Evolutionary conservation across 2,329 filamentous ascomycete species (phyloP).

Genomic region (Diplodia mutila): DNA sequence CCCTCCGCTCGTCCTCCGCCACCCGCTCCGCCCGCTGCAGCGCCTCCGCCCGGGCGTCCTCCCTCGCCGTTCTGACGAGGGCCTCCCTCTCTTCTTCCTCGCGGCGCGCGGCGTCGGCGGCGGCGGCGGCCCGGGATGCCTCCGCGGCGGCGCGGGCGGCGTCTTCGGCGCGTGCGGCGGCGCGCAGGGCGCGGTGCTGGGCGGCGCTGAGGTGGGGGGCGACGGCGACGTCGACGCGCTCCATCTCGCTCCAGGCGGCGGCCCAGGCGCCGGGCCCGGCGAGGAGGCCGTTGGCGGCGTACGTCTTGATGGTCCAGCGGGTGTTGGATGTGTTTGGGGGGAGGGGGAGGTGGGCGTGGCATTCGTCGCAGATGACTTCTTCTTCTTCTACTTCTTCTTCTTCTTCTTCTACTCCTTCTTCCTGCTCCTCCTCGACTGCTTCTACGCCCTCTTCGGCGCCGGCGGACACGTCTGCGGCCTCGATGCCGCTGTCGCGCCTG

Average conservation of each 20-base stretch:
- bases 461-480: too few relatives aligned
- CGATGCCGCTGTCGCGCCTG: constrained; percentile 2
- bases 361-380: constrained; percentile 2
- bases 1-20: constrained; percentile 28
- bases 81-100: neutral
- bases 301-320: constrained; percentile 81
- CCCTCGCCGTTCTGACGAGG: neutral
- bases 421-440: too few relatives aligned
- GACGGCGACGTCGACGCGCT: constrained; percentile 94
- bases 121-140: too few relatives aligned
- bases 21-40: constrained; percentile 39
- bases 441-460: too few relatives aligned
- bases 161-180: too few relatives aligned
- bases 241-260: constrained; percentile 97
- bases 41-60: constrained; percentile 38
- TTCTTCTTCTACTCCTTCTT: constrained; percentile 28
- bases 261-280: constrained; percentile 83
- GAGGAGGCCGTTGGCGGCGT: constrained; percentile 92
- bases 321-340: constrained; percentile 29
- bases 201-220: constrained; percentile 69
- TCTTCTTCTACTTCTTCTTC: constrained; percentile 26
- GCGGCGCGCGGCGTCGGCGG: too few relatives aligned
- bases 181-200: constrained; percentile 61
- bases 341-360: neutral
- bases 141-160: too few relatives aligned